A percentile compares a stretch with the other conserved stretches of the same genome.
Conservation (phyloP, 2,329 filamentous ascomycete species). For the Botryosphaeria agaves region DNA sequence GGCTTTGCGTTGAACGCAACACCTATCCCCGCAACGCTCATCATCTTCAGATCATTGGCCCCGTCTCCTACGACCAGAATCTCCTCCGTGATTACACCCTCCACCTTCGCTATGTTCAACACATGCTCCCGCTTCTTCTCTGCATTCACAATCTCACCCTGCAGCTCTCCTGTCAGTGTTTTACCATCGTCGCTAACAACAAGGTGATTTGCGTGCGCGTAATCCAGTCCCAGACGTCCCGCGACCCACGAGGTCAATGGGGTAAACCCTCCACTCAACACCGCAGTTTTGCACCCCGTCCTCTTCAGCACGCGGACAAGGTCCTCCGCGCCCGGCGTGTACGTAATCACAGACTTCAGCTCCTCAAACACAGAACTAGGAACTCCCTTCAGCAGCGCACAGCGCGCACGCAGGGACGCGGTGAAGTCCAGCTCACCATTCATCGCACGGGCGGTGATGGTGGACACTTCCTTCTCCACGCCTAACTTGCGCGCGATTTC, state of each 20-base stretch:
- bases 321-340: conserved; percentile 65
- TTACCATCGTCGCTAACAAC: conserved; percentile 36
- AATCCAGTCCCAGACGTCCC: conserved; percentile 62
- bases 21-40: conserved; percentile 55
- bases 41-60: conserved; percentile 70
- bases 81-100: conserved; percentile 47
- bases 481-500: conserved; percentile 75
- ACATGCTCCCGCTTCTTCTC: conserved; percentile 59
- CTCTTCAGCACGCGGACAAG: conserved; percentile 58
- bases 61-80: conserved; percentile 65
- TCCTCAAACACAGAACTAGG: conserved; percentile 62
- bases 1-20: conserved; percentile 78
- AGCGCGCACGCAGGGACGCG: conserved; percentile 62
- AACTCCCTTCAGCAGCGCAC: conserved; percentile 65
- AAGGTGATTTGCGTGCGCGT: conserved; percentile 78
- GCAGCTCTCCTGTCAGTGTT: conserved; percentile 53
- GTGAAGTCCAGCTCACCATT: conserved; percentile 90
- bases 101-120: conserved; percentile 49
- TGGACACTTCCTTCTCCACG: conserved; percentile 63
- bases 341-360: conserved; percentile 55
- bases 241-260: conserved; percentile 81
- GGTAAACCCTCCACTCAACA: conserved; percentile 82
- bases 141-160: conserved; percentile 56
- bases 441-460: conserved; percentile 90
- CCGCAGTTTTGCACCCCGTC: conserved; percentile 73